Base-by-base conservation (phyloP, 2,329 filamentous ascomycete species). In the Aspergillus pseudoterreus region DNA sequence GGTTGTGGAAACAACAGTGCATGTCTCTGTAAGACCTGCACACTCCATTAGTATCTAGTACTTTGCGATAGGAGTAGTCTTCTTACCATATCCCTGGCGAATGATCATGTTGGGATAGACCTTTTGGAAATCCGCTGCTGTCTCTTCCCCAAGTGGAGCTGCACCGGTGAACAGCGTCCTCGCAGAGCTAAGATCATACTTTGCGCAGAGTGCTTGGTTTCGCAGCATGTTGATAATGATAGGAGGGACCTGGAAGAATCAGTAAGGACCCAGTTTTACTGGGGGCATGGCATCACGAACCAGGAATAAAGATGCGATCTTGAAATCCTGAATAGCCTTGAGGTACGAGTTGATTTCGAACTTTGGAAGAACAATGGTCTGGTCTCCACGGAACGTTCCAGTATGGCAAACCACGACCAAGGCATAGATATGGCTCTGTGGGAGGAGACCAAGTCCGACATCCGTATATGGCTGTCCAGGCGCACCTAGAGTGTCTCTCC, bases 381-480 rank as follows among this genome's bases (percentile, higher is more conserved):
- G 82, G 58, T 94, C 89, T 9, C 90, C 90, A 38, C 86, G 81
- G 64, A 84, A 92, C 2, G 83, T 75, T 22, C 79, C 79, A 1
- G 76, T 71, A 66, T 89, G 84, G 39, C 82, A 83, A 53, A 90
- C 82, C 14, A 90, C 82, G 4, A 90, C 82, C 33, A 94, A 74
- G 4, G 83, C 83, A 67, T 92, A 95, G 57, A 94, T 94, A 63
- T 95, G 90, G 58, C 86, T 91, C 63, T 90, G 83, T 0, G 88
- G 88, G 0, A 92, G 75, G n/a, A 92, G 75, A 4, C 87, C 88
- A 0, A 92, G 78, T 2, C 69, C 73, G 17, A 80, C 75, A 47
- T 84, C 81, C 0, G 71, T 78, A 57, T 79, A 35, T 73, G 52
- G 71, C 63, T 42, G 71, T 64, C 58, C 81, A 58, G 53, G 62